Conservation (phyloP, 169 alveolate genomes). For the Plasmodium malariae region DNA sequence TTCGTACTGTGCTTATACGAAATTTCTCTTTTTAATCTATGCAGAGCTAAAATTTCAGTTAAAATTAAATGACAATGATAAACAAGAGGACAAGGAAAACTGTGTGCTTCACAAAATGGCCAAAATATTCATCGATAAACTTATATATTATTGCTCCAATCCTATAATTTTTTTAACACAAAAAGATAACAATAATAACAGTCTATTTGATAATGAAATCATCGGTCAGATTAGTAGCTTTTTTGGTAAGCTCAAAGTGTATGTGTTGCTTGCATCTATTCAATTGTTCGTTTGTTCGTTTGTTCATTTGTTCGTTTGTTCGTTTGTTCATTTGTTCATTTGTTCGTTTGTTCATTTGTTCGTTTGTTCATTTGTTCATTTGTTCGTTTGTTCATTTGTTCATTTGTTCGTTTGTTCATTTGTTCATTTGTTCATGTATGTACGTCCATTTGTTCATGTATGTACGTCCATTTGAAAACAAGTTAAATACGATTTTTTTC, state of each 20-base stretch:
- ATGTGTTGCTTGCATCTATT: no score
- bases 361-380: no score
- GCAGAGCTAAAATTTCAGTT: constrained; percentile 57
- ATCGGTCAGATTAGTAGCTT: constrained; percentile 19
- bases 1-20: neutral
- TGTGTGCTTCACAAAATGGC: constrained; percentile 41
- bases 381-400: no score
- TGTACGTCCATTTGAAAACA: neutral
- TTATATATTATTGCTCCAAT: constrained; percentile 37
- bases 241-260: constrained; percentile 43
- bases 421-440: no score
- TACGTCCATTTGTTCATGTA: no score
- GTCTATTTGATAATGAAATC: constrained; percentile 47
- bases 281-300: no score
- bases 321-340: no score
- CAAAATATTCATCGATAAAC: constrained; percentile 43
- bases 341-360: no score
- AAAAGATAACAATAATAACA: constrained; percentile 4
- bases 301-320: no score
- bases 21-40: neutral
- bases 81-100: constrained; percentile 42
- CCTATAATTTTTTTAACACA: constrained; percentile 38
- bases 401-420: no score
- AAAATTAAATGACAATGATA: constrained; percentile 19
- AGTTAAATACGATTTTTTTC: neutral